Evolutionary conservation across 768 basidiomycete genomes (phyloP), one percentile per base, ranked within the genome.

Genomic region (Panellus pusillus): DNA sequence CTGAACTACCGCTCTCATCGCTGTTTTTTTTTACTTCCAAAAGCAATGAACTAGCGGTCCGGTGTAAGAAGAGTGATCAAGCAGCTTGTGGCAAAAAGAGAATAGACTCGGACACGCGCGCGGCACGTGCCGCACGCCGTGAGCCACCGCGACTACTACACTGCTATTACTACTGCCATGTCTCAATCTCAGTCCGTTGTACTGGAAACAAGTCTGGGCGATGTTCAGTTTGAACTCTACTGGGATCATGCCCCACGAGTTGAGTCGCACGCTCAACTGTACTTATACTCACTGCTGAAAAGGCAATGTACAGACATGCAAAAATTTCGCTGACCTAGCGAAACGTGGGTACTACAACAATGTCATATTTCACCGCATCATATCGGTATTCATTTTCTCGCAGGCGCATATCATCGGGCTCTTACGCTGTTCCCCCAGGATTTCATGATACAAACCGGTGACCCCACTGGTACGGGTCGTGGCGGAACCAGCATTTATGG

Each of bases 361-460:
- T 18, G 82, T 91, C 4, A 66, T 91, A 44, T 98, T 97, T 66
- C 96, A 98, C 73, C 86, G 96, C 32, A 88, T 98, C 61, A 88
- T 98, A 44, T 76, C 89, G 37, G 93, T 93, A 58, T 44, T 83
- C 66, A 40, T 44, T 41, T 24, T 11, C 18, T 14, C 32, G 32
- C 32, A 35, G 24, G 17, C 8, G 44, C 27, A 24, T 20, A 29
- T 19, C 40, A n/a, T 20, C n/a, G 27, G 12, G 19, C 18, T 53
- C 6, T 12, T 32, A 47, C 31, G 57, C 15, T 9, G 4, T 15
- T 44, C 44, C 31, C 40, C 18, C 63, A 95, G 88, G 94, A 95
- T 67, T 98, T 98, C 66, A 98, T 98, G 96, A 86, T 97, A 14
- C 96, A 99, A 74, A 86, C 83, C 27, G 96, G 95, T 38, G 94